phyloP scores from a whole-genome alignment of 768 basidiomycete genomes.

The Lentinula boryana region DNA sequence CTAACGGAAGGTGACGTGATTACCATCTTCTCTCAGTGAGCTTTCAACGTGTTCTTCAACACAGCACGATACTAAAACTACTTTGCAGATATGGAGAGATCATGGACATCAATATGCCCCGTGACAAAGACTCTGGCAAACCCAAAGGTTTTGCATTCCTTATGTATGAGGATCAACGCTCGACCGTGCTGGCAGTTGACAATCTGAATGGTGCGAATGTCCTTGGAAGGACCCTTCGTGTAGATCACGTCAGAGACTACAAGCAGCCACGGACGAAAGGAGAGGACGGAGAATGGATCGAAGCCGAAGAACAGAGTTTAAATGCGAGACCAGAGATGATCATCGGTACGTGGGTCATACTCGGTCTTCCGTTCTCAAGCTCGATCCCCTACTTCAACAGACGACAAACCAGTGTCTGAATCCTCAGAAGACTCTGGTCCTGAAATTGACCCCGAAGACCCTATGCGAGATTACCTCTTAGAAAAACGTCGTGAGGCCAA shows the following conservation, averaged over 20 bases:
- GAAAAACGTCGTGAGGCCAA: constrained; percentile 70
- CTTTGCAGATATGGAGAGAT: constrained; percentile 88
- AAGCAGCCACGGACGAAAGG: constrained; percentile 77
- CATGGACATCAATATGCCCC: constrained; percentile 90
- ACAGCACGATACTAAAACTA: constrained; percentile 3
- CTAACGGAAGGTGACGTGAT: constrained; percentile 98
- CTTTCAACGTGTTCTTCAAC: neutral
- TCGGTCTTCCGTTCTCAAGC: neutral
- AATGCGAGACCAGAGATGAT: constrained; percentile 81
- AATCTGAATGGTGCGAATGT: constrained; percentile 96
- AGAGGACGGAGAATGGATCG: constrained; percentile 81
- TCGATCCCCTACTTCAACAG: constrained; percentile 23
- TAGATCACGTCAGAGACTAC: constrained; percentile 90
- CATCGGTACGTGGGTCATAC: constrained; percentile 38
- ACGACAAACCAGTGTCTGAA: constrained; percentile 50
- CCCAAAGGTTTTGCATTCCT: constrained; percentile 90
- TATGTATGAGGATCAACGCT: constrained; percentile 99
- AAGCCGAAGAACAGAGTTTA: constrained; percentile 77
- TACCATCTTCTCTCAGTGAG: constrained; percentile 95
- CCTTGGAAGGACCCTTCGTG: constrained; percentile 79
- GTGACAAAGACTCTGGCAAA: constrained; percentile 91
- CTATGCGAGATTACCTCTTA: constrained; percentile 91
- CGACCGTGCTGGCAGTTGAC: constrained; percentile 93
- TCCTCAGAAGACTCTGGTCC: constrained; percentile 60
- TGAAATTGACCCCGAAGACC: constrained; percentile 91